phyloP scores from a whole-genome alignment of 164 flowering plant genomes.

The Hamamelis virginiana region DNA sequence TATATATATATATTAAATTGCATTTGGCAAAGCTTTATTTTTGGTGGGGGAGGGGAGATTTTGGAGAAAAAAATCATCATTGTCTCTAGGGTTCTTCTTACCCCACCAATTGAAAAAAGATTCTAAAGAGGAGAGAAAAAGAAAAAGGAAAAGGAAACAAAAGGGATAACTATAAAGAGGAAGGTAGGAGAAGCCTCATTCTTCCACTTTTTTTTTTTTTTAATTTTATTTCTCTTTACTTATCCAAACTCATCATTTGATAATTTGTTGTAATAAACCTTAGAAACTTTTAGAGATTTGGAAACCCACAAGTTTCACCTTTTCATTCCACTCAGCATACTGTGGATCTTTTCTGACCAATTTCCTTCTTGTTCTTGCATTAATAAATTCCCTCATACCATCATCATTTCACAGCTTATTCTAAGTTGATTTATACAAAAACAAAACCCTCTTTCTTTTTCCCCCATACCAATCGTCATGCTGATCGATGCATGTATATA shows the following conservation, averaged over 20 bases:
- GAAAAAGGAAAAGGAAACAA: neutral
- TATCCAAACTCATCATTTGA: conserved; percentile 14
- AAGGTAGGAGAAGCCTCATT: too few relatives aligned
- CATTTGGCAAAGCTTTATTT: too few relatives aligned
- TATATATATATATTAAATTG: too few relatives aligned
- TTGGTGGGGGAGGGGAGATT: neutral
- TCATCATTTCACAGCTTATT: conserved; percentile 1
- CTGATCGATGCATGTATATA: conserved; percentile 10
- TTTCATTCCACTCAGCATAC: conserved; percentile 11
- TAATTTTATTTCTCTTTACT: neutral
- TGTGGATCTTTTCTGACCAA: conserved; percentile 7
- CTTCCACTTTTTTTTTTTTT: conserved; percentile 3
- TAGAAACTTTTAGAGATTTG: conserved; percentile 8
- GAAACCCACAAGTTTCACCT: conserved; percentile 18
- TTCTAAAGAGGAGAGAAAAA: neutral
- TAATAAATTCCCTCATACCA: neutral
- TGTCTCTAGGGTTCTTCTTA: conserved; percentile 3
- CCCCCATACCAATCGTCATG: conserved; percentile 14
- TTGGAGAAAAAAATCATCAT: neutral
- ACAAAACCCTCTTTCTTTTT: neutral
- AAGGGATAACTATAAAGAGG: conserved; percentile 4
- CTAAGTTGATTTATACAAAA: conserved; percentile 6
- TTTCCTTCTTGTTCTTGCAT: neutral
- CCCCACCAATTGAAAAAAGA: conserved; percentile 16
- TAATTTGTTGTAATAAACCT: conserved; percentile 4